Conservation (phyloP, 768 basidiomycete species). For the Sistotremastrum niveocremeum region DNA sequence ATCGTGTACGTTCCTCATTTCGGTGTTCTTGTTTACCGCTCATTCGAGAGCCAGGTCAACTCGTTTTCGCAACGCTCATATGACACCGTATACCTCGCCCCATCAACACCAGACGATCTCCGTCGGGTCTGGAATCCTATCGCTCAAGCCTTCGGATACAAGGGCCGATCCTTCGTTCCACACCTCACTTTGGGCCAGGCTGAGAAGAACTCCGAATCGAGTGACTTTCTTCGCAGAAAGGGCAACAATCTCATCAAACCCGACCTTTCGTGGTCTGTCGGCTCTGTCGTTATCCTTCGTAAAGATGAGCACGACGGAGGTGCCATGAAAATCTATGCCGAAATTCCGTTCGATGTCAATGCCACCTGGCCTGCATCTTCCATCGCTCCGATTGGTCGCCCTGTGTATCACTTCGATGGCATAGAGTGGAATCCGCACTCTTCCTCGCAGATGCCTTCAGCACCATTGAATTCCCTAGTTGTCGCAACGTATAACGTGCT, state of each 20-base stretch:
- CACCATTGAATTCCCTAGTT: constrained; percentile 1
- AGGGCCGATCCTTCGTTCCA: constrained; percentile 9
- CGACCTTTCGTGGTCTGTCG: constrained; percentile 4
- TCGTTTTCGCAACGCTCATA: constrained; percentile 7
- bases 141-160: constrained; percentile 8
- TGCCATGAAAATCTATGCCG: constrained; percentile 9
- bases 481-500: constrained; percentile 12
- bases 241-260: constrained; percentile 3
- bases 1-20: background rate
- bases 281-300: constrained; percentile 8
- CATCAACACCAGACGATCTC: constrained; percentile 4
- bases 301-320: constrained; percentile 12
- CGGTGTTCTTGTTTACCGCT: no score
- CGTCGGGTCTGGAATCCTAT: constrained; percentile 8
- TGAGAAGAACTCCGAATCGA: constrained; percentile 1
- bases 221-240: constrained; percentile 6
- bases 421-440: constrained; percentile 1
- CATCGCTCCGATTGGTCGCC: background rate
- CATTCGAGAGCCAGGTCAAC: background rate
- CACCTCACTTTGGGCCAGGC: constrained; percentile 13
- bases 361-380: background rate
- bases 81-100: constrained; percentile 10
- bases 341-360: constrained; percentile 2
- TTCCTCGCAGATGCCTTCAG: background rate
- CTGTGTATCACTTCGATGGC: constrained; percentile 4